Conservation (phyloP, 805 yeast species). For the Saturnispora zaruensis region DNA sequence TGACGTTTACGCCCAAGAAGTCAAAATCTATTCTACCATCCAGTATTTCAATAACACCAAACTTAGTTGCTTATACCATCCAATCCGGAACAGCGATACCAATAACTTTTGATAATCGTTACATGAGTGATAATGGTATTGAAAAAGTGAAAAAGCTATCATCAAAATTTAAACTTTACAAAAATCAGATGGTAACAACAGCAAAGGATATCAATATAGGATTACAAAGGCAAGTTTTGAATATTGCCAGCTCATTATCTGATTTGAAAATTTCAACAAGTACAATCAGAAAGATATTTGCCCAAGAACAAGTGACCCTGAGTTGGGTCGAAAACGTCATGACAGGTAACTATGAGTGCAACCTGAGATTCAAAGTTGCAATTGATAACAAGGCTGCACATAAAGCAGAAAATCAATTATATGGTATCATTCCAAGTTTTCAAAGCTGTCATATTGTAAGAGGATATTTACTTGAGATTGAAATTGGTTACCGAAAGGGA, state of each 20-base stretch:
- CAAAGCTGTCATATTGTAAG: conserved; percentile 15
- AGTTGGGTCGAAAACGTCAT: conserved; percentile 6
- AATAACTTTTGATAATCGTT: conserved; percentile 16
- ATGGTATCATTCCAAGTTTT: conserved; percentile 13
- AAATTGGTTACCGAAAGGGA: conserved; percentile 10
- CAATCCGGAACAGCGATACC: conserved; percentile 18
- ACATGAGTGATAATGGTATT: conserved; percentile 9
- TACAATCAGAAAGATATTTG: conserved; percentile 11
- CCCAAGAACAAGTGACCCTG: not conserved
- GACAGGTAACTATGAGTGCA: conserved; percentile 4
- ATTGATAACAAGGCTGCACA: conserved; percentile 1
- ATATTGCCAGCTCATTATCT: conserved; percentile 10
- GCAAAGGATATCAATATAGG: conserved; percentile 12
- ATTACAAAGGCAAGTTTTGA: conserved; percentile 10
- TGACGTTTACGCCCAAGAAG: conserved; percentile 9
- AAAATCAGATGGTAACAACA: conserved; percentile 7
- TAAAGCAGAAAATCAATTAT: conserved; percentile 3
- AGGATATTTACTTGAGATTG: conserved; percentile 12
- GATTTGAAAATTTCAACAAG: not conserved
- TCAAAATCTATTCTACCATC: conserved; percentile 10
- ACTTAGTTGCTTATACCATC: conserved; percentile 13
- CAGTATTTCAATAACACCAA: conserved; percentile 11
- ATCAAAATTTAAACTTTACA: conserved; percentile 11
- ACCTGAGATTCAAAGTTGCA: conserved; percentile 2
- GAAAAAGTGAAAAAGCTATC: conserved; percentile 4